These are phyloP conservation scores for Plasmodium yoelii DNA, from an alignment of 169 alveolate species.

Conservation along the genomic window DNA sequence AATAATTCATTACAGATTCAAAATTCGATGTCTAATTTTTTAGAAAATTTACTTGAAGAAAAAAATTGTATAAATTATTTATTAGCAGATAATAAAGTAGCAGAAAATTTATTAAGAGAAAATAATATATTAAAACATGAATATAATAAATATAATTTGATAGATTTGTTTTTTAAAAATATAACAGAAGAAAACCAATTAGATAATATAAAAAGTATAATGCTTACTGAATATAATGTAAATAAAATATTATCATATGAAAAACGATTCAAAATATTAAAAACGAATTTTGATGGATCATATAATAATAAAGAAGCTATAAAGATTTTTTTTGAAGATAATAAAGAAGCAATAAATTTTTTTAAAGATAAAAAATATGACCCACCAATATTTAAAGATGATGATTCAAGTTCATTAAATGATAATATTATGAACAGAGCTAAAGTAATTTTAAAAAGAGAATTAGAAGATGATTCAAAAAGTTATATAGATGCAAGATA, in stretches of 20 bases:
- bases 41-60: constrained; percentile 32
- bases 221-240: constrained; percentile 46
- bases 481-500: constrained; percentile 46
- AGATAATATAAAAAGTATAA: constrained; percentile 24
- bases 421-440: constrained; percentile 65
- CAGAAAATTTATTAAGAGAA: constrained; percentile 67
- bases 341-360: constrained; percentile 53
- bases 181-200: constrained; percentile 11
- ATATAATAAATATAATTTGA: constrained; percentile 32
- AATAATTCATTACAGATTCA: background rate
- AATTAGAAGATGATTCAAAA: constrained; percentile 28
- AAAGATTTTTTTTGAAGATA: constrained; percentile 58
- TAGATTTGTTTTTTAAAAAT: constrained; percentile 25
- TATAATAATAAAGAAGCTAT: constrained; percentile 64
- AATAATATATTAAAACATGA: constrained; percentile 54
- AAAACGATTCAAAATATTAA: constrained; percentile 15
- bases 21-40: background rate
- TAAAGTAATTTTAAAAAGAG: constrained; percentile 54
- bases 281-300: constrained; percentile 29
- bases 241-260: constrained; percentile 34
- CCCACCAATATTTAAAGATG: constrained; percentile 16
- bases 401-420: background rate
- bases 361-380: constrained; percentile 57
- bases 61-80: constrained; percentile 50
- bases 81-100: constrained; percentile 41